Conservation (phyloP, 2,329 filamentous ascomycete genomes). For the Aspergillus udagawae region DNA sequence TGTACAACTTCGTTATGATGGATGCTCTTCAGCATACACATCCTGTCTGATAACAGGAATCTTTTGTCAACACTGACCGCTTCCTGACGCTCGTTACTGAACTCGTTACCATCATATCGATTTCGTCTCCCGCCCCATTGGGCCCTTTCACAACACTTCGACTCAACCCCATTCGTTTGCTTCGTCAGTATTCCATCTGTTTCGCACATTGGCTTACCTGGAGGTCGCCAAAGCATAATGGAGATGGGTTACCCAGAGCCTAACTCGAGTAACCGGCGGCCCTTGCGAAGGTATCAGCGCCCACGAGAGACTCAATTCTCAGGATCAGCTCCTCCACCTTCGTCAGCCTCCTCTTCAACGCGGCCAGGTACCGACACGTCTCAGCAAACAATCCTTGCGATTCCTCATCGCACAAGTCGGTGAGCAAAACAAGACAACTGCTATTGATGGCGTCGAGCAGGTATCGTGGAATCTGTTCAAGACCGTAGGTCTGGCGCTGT, state of each 20-base stretch:
- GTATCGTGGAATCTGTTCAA: conserved; percentile 26
- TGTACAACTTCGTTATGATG: not conserved
- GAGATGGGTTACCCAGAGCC: not conserved
- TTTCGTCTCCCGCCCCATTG: not conserved
- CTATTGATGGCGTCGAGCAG: conserved; percentile 22
- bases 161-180: not conserved
- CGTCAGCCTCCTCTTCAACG: conserved; percentile 23
- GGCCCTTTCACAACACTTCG: not conserved
- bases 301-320: conserved; percentile 17
- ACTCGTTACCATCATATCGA: not conserved
- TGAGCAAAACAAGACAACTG: conserved; percentile 19
- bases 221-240: not conserved
- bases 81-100: not conserved
- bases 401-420: conserved; percentile 19
- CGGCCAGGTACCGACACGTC: conserved; percentile 22
- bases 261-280: not conserved
- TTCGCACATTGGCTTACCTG: not conserved
- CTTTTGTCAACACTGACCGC: not conserved
- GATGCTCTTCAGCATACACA: not conserved
- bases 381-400: conserved; percentile 23
- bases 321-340: conserved; percentile 18
- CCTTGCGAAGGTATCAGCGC: not conserved
- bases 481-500: conserved; percentile 25
- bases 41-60: not conserved
- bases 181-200: not conserved